A percentile compares a stretch with the other conserved stretches of the same genome.
Evolutionary conservation across 768 basidiomycete genomes (phyloP).

Genomic region (Rhizopogon roseolus): DNA sequence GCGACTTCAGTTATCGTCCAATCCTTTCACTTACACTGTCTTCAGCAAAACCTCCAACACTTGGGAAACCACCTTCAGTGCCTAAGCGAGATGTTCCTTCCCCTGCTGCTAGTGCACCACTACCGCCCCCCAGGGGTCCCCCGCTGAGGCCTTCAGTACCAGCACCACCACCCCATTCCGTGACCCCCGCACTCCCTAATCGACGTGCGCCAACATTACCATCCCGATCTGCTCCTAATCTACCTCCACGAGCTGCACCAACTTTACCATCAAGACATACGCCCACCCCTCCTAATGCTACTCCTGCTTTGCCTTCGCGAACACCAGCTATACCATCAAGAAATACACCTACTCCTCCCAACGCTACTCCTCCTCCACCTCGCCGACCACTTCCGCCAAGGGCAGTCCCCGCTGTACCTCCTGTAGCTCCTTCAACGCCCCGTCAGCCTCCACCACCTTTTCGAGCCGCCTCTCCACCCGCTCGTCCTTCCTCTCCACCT

Average conservation of each 20-base stretch:
- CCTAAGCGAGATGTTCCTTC: slow-evolving; percentile 44
- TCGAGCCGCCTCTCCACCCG: slow-evolving; percentile 24
- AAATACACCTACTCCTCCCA: slow-evolving; percentile 36
- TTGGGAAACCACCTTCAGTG: slow-evolving; percentile 65
- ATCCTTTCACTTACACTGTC: slow-evolving; percentile 7
- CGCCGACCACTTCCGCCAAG: slow-evolving; percentile 20
- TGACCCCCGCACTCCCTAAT: slow-evolving; percentile 29
- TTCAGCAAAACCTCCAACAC: slow-evolving; percentile 54
- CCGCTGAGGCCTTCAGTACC: slow-evolving; percentile 27
- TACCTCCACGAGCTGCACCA: slow-evolving; percentile 31
- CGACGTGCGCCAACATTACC: slow-evolving; percentile 17
- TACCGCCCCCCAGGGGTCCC: slow-evolving; percentile 24
- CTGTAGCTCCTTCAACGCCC: slow-evolving; percentile 15
- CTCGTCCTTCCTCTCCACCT: slow-evolving; percentile 21
- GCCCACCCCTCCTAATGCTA: slow-evolving; percentile 35
- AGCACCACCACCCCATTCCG: slow-evolving; percentile 30
- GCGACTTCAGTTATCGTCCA: slow-evolving; percentile 16
- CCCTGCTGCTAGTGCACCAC: slow-evolving; percentile 18
- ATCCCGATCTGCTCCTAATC: slow-evolving; percentile 35
- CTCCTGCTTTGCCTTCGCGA: slow-evolving; percentile 31
- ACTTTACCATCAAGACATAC: slow-evolving; percentile 37
- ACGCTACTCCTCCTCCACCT: slow-evolving; percentile 38
- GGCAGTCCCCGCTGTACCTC: slow-evolving; percentile 19
- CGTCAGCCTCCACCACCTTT: slow-evolving; percentile 27
- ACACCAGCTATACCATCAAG: slow-evolving; percentile 35